Evolutionary conservation across 2,329 filamentous ascomycete species (phyloP), one percentile per base, ranked within the genome.

Genomic region (Beauveria scarabaeidicola): DNA sequence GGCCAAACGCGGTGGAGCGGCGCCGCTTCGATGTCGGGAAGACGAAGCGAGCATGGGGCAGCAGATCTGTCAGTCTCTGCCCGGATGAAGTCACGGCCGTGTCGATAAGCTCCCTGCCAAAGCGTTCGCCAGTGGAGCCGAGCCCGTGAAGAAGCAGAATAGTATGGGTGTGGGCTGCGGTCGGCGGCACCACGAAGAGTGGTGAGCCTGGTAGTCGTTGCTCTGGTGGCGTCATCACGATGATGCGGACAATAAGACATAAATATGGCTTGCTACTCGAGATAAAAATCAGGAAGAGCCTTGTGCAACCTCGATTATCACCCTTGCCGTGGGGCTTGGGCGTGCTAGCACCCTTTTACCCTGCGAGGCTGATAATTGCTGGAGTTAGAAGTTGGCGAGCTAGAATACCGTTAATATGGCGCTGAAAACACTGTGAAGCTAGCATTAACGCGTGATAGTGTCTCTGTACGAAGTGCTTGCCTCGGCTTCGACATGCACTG

Each of bases 11-110:
- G 1, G 67, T 72, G 0, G 79, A 75, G 10, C 77, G 75, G 0
- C 77, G 72, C 13, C 73, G 74, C 7, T 68, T 72, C 0, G 80
- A 74, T 0, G 78, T 81, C 0, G 80, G 80, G 59, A 82, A 82
- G 44, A 83, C 67, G 59, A 81, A 81, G 61, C 76, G 77, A 1
- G 74, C 72, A 10, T 72, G 65, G 0, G 72, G 72, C 2, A 75
- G 60, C 5, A 70, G 43, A 0, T 67, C 52, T 4, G 84, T 27
- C 0, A 75, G 63, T 1, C 46, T 67, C 4, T 55, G 43, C 2
- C 68, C 71, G 11, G 57, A 59, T 0, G 69, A 71, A 0, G 63
- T 41, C 8, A 58, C 25, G 1, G 66, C 70, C 0, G 68, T 71
- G 21, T 68, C 63, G 3, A 75, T 59, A 1, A 75, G 61, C 29